Conservation (phyloP, 2,329 filamentous ascomycete genomes). For the Metarhizium album region DNA sequence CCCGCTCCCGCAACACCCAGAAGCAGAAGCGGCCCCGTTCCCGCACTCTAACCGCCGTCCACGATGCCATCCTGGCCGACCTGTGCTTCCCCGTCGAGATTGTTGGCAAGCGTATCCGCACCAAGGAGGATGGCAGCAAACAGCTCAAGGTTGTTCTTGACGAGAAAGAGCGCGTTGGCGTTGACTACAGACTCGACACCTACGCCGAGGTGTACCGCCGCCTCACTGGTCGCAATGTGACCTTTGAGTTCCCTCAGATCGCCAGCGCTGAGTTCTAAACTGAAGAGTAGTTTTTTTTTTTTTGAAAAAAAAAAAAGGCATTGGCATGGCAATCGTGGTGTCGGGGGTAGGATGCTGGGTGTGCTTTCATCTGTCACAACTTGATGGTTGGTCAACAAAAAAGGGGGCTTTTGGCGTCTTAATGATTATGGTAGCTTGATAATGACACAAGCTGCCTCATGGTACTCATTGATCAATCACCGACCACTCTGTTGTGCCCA, state of each 20-base stretch:
- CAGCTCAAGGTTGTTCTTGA: constrained; percentile 97
- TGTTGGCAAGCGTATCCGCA: constrained; percentile 96
- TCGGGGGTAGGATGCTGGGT: constrained; percentile 12
- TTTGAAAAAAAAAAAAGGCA: no score
- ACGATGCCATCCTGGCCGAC: constrained; percentile 96
- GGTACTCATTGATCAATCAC: constrained; percentile 21
- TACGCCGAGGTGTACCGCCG: constrained; percentile 99
- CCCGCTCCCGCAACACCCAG: constrained; percentile 89
- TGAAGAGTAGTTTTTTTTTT: constrained; percentile 40
- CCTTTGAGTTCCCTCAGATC: constrained; percentile 96
- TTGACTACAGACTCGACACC: constrained; percentile 99
- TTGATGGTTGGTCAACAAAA: constrained; percentile 24
- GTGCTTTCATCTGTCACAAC: constrained; percentile 22
- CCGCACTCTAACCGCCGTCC: constrained; percentile 94
- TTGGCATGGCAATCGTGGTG: constrained; percentile 7
- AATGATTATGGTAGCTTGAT: constrained; percentile 37
- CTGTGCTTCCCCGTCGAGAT: constrained; percentile 99
- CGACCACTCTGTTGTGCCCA: constrained; percentile 11
- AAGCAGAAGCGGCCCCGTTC: constrained; percentile 98
- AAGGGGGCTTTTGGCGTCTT: constrained; percentile 36
- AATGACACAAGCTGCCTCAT: constrained; percentile 33
- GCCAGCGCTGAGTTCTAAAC: constrained; percentile 46
- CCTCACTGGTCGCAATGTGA: constrained; percentile 89
- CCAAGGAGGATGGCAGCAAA: constrained; percentile 98
- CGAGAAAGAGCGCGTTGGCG: constrained; percentile 99